Percentiles rank a stretch among this genome's conserved stretches.
Conservation (phyloP, 1,139 yeast species). For the Blastobotrys ciferrii region DNA sequence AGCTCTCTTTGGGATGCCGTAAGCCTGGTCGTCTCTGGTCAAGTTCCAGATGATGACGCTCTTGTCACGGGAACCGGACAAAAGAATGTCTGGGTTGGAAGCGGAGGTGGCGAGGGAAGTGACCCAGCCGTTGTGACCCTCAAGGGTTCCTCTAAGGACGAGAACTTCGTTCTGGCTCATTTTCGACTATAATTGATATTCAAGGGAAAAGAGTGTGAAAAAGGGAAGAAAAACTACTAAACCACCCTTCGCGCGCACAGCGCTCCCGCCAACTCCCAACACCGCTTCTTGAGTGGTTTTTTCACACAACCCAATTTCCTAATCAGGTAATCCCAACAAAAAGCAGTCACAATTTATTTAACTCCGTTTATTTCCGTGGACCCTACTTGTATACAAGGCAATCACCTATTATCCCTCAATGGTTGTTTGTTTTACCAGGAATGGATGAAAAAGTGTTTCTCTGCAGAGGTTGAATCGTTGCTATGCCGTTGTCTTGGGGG, state of each 20-base stretch:
- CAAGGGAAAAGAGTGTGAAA: neutral
- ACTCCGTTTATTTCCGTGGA: neutral
- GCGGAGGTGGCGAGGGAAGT: constrained; percentile 98
- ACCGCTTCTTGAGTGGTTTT: constrained; percentile 1
- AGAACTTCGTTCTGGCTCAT: constrained; percentile 69
- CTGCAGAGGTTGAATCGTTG: too few species aligned
- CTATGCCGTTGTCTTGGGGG: too few species aligned
- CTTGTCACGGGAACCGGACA: constrained; percentile 99
- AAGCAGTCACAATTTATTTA: constrained; percentile 4
- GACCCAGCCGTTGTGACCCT: constrained; percentile 79
- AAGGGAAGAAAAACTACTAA: neutral
- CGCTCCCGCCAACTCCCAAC: constrained; percentile 4
- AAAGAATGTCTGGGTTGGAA: constrained; percentile 96
- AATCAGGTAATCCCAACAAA: neutral
- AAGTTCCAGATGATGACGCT: constrained; percentile 97
- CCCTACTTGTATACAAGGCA: too few species aligned
- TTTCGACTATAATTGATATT: constrained; percentile 12
- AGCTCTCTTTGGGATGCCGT: constrained; percentile 98
- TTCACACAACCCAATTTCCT: neutral
- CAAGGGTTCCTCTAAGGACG: constrained; percentile 99
- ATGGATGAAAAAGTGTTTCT: too few species aligned
- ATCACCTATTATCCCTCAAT: too few species aligned
- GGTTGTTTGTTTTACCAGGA: too few species aligned
- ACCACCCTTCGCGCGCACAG: neutral
- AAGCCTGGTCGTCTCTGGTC: constrained; percentile 95